phyloP scores from a whole-genome alignment of 352 stramenopile genomes.

The Phytophthora vignae region DNA sequence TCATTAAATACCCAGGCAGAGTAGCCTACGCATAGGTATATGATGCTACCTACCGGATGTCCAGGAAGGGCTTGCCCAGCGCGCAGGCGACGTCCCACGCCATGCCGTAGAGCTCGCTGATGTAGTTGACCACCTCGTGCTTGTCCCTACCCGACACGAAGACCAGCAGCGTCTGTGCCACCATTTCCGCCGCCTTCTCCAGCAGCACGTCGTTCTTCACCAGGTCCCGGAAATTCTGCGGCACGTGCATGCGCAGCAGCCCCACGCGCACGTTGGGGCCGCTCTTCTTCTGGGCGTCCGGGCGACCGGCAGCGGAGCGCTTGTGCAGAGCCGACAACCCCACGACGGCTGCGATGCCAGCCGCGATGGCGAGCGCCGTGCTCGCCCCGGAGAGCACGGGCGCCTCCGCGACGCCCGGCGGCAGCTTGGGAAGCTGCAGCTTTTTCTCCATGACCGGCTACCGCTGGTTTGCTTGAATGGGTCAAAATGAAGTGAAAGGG shows the following conservation, averaged over 20 bases:
- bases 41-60: conserved; percentile 50
- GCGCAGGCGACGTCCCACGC: conserved; percentile 75
- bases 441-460: conserved; percentile 49
- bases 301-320: conserved; percentile 8
- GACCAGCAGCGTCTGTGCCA: conserved; percentile 60
- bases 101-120: conserved; percentile 78
- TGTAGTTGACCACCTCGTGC: conserved; percentile 79
- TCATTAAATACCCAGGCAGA: no score
- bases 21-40: background rate
- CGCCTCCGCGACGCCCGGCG: conserved; percentile 16
- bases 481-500: background rate
- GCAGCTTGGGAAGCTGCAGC: conserved; percentile 57
- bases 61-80: conserved; percentile 62
- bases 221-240: conserved; percentile 65
- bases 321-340: conserved; percentile 59
- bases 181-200: conserved; percentile 61
- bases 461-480: background rate
- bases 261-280: conserved; percentile 47
- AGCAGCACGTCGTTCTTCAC: conserved; percentile 83
- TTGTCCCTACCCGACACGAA: conserved; percentile 67
- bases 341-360: conserved; percentile 52
- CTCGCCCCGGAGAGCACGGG: conserved; percentile 43
- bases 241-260: conserved; percentile 61
- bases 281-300: conserved; percentile 4
- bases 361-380: conserved; percentile 50